phyloP scores from a whole-genome alignment of 805 yeast genomes.

The Ogataea trehaloabstinens region DNA sequence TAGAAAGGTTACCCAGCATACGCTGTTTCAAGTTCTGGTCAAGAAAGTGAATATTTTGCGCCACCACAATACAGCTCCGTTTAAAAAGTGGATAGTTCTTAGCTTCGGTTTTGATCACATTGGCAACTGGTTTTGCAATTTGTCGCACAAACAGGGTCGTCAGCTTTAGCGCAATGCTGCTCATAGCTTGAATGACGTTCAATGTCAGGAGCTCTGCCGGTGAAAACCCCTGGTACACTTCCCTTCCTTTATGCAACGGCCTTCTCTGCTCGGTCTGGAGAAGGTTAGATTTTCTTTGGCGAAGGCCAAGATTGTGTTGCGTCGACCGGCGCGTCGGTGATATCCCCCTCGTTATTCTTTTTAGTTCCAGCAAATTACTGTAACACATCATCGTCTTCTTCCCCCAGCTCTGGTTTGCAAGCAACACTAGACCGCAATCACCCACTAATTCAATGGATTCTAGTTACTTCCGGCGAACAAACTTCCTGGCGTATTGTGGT shows the following conservation, averaged over 20 bases:
- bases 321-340: no score
- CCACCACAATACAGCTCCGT: slow-evolving; percentile 60
- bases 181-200: slow-evolving; percentile 51
- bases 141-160: slow-evolving; percentile 71
- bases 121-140: slow-evolving; percentile 77
- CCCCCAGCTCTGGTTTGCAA: no score
- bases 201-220: background rate
- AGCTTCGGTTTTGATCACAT: slow-evolving; percentile 68
- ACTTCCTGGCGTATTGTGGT: slow-evolving; percentile 23
- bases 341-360: no score
- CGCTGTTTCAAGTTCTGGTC: slow-evolving; percentile 63
- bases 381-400: no score
- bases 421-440: no score
- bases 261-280: no score
- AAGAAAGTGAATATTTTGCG: slow-evolving; percentile 67
- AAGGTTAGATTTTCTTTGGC: no score
- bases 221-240: no score
- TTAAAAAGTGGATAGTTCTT: slow-evolving; percentile 67
- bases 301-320: no score
- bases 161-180: slow-evolving; percentile 72
- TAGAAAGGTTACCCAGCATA: slow-evolving; percentile 51
- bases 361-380: no score
- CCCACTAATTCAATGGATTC: slow-evolving; percentile 7
- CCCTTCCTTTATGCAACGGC: no score
- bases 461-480: slow-evolving; percentile 5